These are phyloP conservation scores for Penicillium malachiteum DNA, from an alignment of 495 filamentous ascomycete species.

Conservation along the genomic window DNA sequence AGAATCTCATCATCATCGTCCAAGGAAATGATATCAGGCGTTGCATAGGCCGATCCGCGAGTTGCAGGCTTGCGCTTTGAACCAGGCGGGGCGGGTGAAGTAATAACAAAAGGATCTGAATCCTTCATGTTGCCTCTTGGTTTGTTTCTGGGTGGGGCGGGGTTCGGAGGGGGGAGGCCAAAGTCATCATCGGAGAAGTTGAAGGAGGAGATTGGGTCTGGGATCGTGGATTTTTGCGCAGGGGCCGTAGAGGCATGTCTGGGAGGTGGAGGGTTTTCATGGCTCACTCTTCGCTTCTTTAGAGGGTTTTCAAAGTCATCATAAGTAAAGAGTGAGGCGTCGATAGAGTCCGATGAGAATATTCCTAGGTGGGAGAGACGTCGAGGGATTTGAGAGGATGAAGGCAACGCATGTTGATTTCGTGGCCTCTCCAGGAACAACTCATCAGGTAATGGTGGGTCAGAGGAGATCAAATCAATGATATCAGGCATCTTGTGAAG, in stretches of 20 bases:
- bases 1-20: slow-evolving; percentile 35
- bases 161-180: slow-evolving; percentile 19
- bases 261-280: slow-evolving; percentile 13
- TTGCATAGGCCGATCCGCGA: background rate
- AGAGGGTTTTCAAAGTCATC: slow-evolving; percentile 36
- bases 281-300: slow-evolving; percentile 45
- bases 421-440: slow-evolving; percentile 4
- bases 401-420: background rate
- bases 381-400: slow-evolving; percentile 11
- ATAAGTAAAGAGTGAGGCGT: slow-evolving; percentile 34
- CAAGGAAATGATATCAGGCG: slow-evolving; percentile 32
- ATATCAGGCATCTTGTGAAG: slow-evolving; percentile 41
- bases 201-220: slow-evolving; percentile 23
- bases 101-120: slow-evolving; percentile 55
- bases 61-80: background rate
- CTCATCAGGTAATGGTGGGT: slow-evolving; percentile 28
- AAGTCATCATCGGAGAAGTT: slow-evolving; percentile 41
- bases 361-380: slow-evolving; percentile 9
- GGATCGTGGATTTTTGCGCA: slow-evolving; percentile 1
- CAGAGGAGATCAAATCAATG: slow-evolving; percentile 44
- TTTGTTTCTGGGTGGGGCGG: slow-evolving; percentile 12
- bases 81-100: slow-evolving; percentile 42
- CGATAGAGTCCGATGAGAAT: slow-evolving; percentile 53
- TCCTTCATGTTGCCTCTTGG: slow-evolving; percentile 25
- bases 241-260: background rate